These are phyloP conservation scores for Musa schizocarpa DNA, from an alignment of 176 grass and related monocot genomes.

Conservation along the genomic window DNA sequence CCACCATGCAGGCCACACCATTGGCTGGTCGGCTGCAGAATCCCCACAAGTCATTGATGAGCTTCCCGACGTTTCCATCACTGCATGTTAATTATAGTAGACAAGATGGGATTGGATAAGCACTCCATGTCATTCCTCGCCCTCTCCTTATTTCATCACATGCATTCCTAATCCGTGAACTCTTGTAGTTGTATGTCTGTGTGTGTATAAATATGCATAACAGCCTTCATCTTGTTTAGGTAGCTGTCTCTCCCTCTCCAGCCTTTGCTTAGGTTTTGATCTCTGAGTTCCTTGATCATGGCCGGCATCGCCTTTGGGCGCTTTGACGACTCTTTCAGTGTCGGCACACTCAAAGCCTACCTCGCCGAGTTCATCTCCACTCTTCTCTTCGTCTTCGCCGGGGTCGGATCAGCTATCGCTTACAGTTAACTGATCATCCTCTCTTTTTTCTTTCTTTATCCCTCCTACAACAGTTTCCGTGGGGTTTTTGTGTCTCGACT, in stretches of 20 bases:
- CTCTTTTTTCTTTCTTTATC: no score
- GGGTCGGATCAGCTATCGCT: conserved; percentile 2
- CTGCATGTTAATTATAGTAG: neutral
- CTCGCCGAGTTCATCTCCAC: conserved; percentile 11
- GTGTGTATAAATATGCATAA: no score
- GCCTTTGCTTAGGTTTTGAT: neutral
- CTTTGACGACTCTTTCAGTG: conserved; percentile 8
- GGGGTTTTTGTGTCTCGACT: no score
- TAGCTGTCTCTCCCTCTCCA: no score
- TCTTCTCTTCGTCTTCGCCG: conserved; percentile 12
- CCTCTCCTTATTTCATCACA: neutral
- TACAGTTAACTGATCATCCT: neutral
- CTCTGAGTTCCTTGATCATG: neutral
- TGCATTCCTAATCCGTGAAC: neutral
- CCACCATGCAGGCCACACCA: neutral
- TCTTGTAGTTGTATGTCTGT: no score
- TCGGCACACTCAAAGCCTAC: neutral
- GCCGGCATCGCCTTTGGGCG: neutral
- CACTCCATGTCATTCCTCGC: no score
- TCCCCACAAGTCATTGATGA: conserved; percentile 4
- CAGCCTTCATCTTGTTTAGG: no score
- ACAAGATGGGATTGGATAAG: neutral
- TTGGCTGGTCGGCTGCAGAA: neutral
- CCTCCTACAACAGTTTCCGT: no score
- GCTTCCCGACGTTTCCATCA: neutral